phyloP scores from a whole-genome alignment of 2,329 filamentous ascomycete species.

The Myriosclerotinia scirpicola region DNA sequence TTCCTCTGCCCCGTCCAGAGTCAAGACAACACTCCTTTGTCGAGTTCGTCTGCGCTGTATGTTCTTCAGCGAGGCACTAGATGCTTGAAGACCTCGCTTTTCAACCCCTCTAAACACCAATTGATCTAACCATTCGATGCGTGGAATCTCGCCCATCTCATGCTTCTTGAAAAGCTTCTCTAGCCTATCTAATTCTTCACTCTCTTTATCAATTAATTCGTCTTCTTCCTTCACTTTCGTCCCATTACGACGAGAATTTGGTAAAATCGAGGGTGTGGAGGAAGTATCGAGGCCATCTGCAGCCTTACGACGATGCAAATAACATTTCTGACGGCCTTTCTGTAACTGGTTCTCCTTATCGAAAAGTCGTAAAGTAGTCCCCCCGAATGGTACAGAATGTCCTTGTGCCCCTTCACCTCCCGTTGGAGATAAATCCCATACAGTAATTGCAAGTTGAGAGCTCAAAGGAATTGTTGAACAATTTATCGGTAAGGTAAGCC shows the following conservation, averaged over 20 bases:
- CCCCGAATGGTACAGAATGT: constrained; percentile 88
- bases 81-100: constrained; percentile 66
- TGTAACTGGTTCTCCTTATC: constrained; percentile 88
- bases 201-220: constrained; percentile 63
- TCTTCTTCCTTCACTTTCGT: constrained; percentile 48
- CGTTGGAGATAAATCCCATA: constrained; percentile 90
- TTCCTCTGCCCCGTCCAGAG: constrained; percentile 34
- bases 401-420: constrained; percentile 68
- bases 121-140: constrained; percentile 93
- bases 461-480: constrained; percentile 81
- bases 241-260: constrained; percentile 53
- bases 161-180: constrained; percentile 94
- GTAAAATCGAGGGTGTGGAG: constrained; percentile 70
- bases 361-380: constrained; percentile 89
- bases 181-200: constrained; percentile 83
- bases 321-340: constrained; percentile 90
- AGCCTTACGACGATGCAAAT: constrained; percentile 74
- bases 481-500: constrained; percentile 82
- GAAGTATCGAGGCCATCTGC: constrained; percentile 84
- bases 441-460: constrained; percentile 83
- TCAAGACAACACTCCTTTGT: constrained; percentile 40
- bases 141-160: constrained; percentile 93
- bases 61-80: constrained; percentile 62
- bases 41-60: constrained; percentile 49
- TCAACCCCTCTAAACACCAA: constrained; percentile 90